Evolutionary conservation across 2,329 filamentous ascomycete species (phyloP).

Genomic region (Ceratocystis diversiconidia): DNA sequence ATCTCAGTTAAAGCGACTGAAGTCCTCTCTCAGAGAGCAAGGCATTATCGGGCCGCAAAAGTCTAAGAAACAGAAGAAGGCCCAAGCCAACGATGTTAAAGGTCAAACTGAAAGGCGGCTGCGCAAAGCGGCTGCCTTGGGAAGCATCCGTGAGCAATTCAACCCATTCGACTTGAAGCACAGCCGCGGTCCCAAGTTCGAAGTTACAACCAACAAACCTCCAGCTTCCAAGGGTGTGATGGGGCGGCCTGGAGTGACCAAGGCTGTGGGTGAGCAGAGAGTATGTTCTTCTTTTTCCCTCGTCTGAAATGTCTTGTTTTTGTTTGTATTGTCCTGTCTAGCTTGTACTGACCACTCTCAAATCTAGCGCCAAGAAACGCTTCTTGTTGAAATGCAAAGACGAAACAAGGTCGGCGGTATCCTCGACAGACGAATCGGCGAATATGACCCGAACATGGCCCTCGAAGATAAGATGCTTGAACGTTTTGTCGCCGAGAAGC

Average conservation of each 20-base stretch:
- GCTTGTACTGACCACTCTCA: conserved; percentile 19
- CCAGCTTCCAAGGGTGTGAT: conserved; percentile 41
- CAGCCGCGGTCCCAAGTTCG: conserved; percentile 67
- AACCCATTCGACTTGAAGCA: conserved; percentile 95
- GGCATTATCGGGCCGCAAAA: conserved; percentile 83
- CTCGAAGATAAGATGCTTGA: conserved; percentile 86
- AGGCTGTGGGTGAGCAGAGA: conserved; percentile 73
- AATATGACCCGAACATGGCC: conserved; percentile 86
- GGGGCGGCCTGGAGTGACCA: conserved; percentile 69
- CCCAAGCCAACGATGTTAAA: conserved; percentile 51
- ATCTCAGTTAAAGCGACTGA: conserved; percentile 91
- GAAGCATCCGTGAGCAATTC: conserved; percentile 84
- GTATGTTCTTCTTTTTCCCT: conserved; percentile 32
- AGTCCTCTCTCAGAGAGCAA: conserved; percentile 75
- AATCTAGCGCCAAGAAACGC: conserved; percentile 56
- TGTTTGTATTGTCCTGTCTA: conserved; percentile 12
- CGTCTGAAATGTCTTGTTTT: neutral
- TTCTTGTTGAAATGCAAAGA: conserved; percentile 78
- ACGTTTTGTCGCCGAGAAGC: conserved; percentile 78
- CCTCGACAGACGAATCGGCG: conserved; percentile 84
- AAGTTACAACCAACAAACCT: conserved; percentile 57
- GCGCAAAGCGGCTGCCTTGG: conserved; percentile 62
- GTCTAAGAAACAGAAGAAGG: conserved; percentile 86
- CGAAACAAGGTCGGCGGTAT: conserved; percentile 87
- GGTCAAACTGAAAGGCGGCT: conserved; percentile 57